Evolutionary conservation across 176 grass and related monocot genomes (phyloP), one percentile per base, ranked within the genome.

Genomic region (Calamus simplicifolius): DNA sequence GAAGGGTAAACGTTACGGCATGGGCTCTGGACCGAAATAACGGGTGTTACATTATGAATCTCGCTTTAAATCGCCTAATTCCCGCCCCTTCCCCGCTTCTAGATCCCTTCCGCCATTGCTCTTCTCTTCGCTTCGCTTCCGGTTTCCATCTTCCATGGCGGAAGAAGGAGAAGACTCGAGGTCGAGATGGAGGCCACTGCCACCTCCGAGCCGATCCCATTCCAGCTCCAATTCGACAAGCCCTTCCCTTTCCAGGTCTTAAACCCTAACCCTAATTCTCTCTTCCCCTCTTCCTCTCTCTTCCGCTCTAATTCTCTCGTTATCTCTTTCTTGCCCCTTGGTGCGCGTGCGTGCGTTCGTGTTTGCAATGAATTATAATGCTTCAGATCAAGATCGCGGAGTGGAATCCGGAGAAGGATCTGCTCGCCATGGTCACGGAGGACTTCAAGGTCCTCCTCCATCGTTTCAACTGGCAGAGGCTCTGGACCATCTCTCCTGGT

Each of bases 401-500:
- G 57, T 97, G 93, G 93, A 97, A 97, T 58, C 93, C 87, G 51
- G 84, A 91, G 81, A 97, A 97, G 77, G 93, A 97, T 75, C 60
- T 91, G 27, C 93, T 97, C 74, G 93, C 87, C 29, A 91, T 97
- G 79, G 81, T 91, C 52, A 97, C 93, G 16, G 87, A 97, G 6
- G 87, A 97, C 21, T 97, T 81, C 13, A 97, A 88, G 77, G 75
- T 97, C 30, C 57, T 91, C 61, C 73, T 97, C 25, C 93, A 97
- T 78, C 87, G 93, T 23, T 97, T 97, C 72, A 97, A 91, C 73
- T 97, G 93, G 93, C 87, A 91, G 82, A 80, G 93, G 79, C 93
- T 97, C 17, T 97, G 93, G 93, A 91, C 79, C 60, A 69, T 91
- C 28, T 75, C 77, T 35, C 84, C 93, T 69, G 81, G 93, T 97